Evolutionary conservation across 1,139 yeast genomes (phyloP).

Genomic region (Yamadazyma dushanensis): DNA sequence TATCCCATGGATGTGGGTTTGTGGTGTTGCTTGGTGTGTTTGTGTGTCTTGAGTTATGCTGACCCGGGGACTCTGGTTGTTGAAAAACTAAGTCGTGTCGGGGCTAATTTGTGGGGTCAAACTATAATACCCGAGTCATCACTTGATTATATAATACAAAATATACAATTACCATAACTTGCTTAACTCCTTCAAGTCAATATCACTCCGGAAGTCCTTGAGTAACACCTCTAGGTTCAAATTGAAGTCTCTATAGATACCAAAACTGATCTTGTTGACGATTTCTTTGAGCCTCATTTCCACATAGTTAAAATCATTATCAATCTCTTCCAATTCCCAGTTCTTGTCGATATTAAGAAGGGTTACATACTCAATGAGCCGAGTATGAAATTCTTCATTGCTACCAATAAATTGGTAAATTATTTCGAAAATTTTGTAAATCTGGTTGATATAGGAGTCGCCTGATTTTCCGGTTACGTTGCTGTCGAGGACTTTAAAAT

Average conservation of each 20-base stretch:
- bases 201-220: conserved; percentile 31
- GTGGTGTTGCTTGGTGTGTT: too few relatives aligned
- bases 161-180: conserved; percentile 6
- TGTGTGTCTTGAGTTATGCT: too few relatives aligned
- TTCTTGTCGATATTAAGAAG: conserved; percentile 25
- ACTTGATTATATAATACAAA: background rate
- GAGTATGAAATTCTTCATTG: conserved; percentile 43
- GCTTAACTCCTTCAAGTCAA: conserved; percentile 18
- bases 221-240: conserved; percentile 20
- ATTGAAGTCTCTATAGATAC: conserved; percentile 26
- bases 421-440: conserved; percentile 43
- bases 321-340: conserved; percentile 14
- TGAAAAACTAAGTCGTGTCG: conserved; percentile 8
- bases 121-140: background rate
- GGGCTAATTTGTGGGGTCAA: conserved; percentile 14
- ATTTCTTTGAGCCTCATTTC: conserved; percentile 28
- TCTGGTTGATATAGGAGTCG: conserved; percentile 42
- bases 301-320: conserved; percentile 18
- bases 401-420: conserved; percentile 46
- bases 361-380: conserved; percentile 30
- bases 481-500: conserved; percentile 40
- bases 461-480: conserved; percentile 42
- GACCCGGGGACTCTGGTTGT: too few relatives aligned
- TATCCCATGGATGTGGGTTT: too few relatives aligned
- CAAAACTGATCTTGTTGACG: conserved; percentile 24